These are phyloP conservation scores for Xylaria nigripes DNA, from an alignment of 495 filamentous ascomycete species.

Conservation along the genomic window DNA sequence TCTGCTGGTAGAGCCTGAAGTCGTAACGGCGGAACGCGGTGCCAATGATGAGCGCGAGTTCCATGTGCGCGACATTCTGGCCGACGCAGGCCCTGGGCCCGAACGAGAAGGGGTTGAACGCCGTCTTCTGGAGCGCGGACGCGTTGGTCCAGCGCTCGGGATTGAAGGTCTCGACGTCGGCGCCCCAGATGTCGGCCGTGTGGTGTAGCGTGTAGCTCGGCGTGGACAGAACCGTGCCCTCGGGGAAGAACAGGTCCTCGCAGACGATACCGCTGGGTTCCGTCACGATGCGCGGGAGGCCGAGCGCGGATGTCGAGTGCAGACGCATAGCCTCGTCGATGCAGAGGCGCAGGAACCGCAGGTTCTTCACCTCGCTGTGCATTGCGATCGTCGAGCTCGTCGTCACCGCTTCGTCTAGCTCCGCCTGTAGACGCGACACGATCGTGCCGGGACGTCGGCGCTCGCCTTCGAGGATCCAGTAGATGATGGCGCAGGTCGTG, in stretches of 20 bases:
- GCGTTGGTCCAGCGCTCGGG: slow-evolving; percentile 65
- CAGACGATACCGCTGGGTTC: slow-evolving; percentile 35
- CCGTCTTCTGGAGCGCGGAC: slow-evolving; percentile 57
- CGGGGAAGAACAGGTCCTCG: slow-evolving; percentile 54
- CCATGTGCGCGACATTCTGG: slow-evolving; percentile 82
- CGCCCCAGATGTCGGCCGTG: slow-evolving; percentile 67
- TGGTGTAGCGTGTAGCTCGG: slow-evolving; percentile 83
- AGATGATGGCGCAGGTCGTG: slow-evolving; percentile 73
- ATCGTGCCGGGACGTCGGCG: slow-evolving; percentile 54
- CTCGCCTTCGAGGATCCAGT: slow-evolving; percentile 45
- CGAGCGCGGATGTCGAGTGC: slow-evolving; percentile 77
- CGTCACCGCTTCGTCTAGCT: slow-evolving; percentile 59
- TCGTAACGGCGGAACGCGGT: slow-evolving; percentile 68
- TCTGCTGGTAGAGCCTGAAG: slow-evolving; percentile 58
- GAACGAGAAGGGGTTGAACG: slow-evolving; percentile 72
- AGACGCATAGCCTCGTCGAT: slow-evolving; percentile 85
- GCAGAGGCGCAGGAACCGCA: slow-evolving; percentile 64
- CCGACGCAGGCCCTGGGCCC: slow-evolving; percentile 75
- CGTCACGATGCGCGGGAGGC: slow-evolving; percentile 73
- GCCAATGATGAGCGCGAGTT: slow-evolving; percentile 64
- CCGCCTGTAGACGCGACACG: slow-evolving; percentile 55
- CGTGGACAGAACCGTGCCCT: slow-evolving; percentile 63
- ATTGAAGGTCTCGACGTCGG: slow-evolving; percentile 62
- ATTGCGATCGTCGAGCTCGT: slow-evolving; percentile 55
- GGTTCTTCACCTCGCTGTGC: slow-evolving; percentile 60